Percentiles rank a stretch among this genome's conserved stretches.
Conservation (phyloP, 129 eudicot genomes). For the Lactuca saligna region DNA sequence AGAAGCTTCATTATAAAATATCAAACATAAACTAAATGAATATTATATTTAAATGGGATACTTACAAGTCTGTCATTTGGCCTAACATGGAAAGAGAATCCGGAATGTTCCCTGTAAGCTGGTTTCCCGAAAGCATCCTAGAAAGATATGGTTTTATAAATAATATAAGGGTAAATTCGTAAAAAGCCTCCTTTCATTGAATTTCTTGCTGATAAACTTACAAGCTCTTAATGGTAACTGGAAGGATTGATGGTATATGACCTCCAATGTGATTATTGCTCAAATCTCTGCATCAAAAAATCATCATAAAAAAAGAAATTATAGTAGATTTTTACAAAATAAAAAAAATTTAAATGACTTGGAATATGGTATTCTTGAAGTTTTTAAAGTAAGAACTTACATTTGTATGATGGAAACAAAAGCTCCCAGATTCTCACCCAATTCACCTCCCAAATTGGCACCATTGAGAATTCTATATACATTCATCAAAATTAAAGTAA, state of each 20-base stretch:
- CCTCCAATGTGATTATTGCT: constrained; percentile 95
- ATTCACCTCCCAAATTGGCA: constrained; percentile 77
- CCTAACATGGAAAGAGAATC: constrained; percentile 62
- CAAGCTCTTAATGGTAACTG: constrained; percentile 70
- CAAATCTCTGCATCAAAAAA: constrained; percentile 53
- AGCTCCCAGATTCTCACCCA: constrained; percentile 62
- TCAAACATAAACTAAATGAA: constrained; percentile 7
- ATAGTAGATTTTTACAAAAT: neutral
- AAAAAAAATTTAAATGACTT: neutral
- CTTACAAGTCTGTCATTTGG: constrained; percentile 88
- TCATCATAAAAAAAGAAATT: neutral
- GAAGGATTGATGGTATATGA: constrained; percentile 66
- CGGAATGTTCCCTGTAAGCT: constrained; percentile 75
- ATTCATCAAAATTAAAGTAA: constrained; percentile 27
- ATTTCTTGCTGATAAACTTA: constrained; percentile 38
- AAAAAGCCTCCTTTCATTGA: neutral
- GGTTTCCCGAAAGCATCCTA: constrained; percentile 71
- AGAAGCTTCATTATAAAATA: constrained; percentile 7
- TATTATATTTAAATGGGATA: constrained; percentile 10
- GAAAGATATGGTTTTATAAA: neutral
- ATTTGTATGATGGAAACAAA: constrained; percentile 72
- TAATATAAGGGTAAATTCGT: neutral
- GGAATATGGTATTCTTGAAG: neutral
- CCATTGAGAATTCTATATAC: constrained; percentile 65
- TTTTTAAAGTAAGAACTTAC: constrained; percentile 44